These are phyloP conservation scores for Globisporangium solare DNA, from an alignment of 352 stramenopile species.

Conservation along the genomic window DNA sequence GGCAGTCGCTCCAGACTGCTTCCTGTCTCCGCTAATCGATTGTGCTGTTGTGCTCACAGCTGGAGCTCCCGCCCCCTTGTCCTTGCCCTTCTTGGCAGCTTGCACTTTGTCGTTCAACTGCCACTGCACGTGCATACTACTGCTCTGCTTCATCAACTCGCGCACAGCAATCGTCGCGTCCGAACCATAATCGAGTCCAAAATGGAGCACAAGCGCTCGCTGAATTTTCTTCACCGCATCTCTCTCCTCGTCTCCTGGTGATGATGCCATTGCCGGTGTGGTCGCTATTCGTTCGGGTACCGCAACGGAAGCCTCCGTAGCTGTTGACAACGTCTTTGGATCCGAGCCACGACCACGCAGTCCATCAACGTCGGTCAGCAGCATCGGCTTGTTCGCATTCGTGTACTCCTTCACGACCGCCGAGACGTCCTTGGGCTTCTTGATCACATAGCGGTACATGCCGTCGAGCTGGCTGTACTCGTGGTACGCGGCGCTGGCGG, in stretches of 20 bases:
- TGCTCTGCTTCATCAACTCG: conserved; percentile 94
- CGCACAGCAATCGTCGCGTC: conserved; percentile 94
- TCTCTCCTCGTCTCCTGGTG: neutral
- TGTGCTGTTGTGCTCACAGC: too few species aligned
- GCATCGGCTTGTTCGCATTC: conserved; percentile 85
- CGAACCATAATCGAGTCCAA: conserved; percentile 52
- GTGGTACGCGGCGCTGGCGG: conserved; percentile 23
- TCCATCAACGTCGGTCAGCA: conserved; percentile 87
- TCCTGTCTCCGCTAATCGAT: neutral
- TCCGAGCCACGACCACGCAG: conserved; percentile 17
- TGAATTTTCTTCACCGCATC: conserved; percentile 5
- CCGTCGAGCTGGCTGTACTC: conserved; percentile 72
- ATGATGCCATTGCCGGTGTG: neutral
- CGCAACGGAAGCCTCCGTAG: too few species aligned
- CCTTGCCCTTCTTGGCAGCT: conserved; percentile 4
- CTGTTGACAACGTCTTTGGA: neutral
- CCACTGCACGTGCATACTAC: conserved; percentile 69
- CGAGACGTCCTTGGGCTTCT: conserved; percentile 75
- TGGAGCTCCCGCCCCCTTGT: too few species aligned
- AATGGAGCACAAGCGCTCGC: conserved; percentile 50
- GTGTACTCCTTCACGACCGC: conserved; percentile 85
- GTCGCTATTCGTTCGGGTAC: too few species aligned
- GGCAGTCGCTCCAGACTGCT: conserved; percentile 2
- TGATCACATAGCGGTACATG: conserved; percentile 91
- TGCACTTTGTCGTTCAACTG: conserved; percentile 26